A percentile compares a stretch with the other conserved stretches of the same genome.
These are phyloP conservation scores for Fonsecaea erecta DNA, from an alignment of 2,329 filamentous ascomycete genomes.

Conservation along the genomic window DNA sequence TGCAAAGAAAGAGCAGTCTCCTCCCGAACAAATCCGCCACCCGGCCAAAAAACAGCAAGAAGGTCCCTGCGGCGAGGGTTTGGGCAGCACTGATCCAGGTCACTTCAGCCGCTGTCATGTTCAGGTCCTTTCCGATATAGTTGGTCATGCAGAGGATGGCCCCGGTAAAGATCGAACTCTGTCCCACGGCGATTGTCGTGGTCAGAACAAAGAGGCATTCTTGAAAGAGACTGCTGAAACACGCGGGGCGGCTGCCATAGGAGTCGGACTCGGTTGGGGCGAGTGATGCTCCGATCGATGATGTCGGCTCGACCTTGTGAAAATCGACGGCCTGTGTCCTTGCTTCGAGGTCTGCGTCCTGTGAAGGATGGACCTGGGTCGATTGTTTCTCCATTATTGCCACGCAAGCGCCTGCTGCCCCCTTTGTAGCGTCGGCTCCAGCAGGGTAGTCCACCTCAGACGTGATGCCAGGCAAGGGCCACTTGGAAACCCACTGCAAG, in stretches of 20 bases:
- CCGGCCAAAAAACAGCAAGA: conserved; percentile 69
- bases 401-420: background rate
- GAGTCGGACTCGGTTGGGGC: conserved; percentile 19
- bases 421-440: background rate
- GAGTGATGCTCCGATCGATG: conserved; percentile 23
- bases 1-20: conserved; percentile 63
- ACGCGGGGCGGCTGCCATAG: conserved; percentile 54
- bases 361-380: background rate
- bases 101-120: conserved; percentile 68
- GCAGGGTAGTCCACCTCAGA: background rate
- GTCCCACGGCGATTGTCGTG: conserved; percentile 69
- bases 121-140: conserved; percentile 62
- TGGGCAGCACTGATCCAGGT: conserved; percentile 70
- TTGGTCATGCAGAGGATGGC: conserved; percentile 66
- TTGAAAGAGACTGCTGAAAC: conserved; percentile 66
- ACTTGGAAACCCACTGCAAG: background rate
- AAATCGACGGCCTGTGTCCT: conserved; percentile 13
- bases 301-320: conserved; percentile 25
- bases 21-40: conserved; percentile 70
- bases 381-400: conserved; percentile 9
- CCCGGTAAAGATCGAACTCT: conserved; percentile 64
- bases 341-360: conserved; percentile 13
- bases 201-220: conserved; percentile 69
- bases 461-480: background rate
- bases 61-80: conserved; percentile 65